A percentile compares a stretch with the other conserved stretches of the same genome.
These are phyloP conservation scores for Sarocladium strictum DNA, from an alignment of 2,329 filamentous ascomycete genomes.

Conservation along the genomic window DNA sequence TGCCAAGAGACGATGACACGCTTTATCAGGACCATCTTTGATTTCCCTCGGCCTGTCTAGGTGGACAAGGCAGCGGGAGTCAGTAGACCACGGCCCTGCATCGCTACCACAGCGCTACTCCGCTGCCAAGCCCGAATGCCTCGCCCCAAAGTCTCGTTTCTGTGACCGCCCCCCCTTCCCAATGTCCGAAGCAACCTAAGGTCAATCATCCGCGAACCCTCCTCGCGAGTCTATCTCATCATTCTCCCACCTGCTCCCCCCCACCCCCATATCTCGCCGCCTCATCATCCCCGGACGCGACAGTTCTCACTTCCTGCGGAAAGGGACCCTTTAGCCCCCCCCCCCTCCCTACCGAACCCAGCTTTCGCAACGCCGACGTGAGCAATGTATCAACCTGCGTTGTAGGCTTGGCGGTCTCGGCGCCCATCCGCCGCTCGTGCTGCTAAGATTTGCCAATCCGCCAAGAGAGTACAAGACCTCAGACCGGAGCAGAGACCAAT, in stretches of 20 bases:
- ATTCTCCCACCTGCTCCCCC: not conserved
- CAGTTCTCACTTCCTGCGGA: not conserved
- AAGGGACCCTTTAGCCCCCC: not conserved
- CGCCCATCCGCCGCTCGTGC: constrained; percentile 17
- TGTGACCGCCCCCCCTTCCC: not conserved
- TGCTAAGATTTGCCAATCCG: constrained; percentile 26
- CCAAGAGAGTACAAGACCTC: constrained; percentile 19
- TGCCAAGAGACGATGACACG: not conserved
- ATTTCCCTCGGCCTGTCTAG: too few species aligned
- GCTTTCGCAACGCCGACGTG: constrained; percentile 16
- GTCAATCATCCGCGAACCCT: not conserved
- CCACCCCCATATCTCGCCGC: not conserved
- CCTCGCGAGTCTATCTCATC: not conserved
- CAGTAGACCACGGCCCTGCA: not conserved
- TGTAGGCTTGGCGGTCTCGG: constrained; percentile 24
- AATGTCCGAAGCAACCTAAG: not conserved
- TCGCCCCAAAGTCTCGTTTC: constrained; percentile 7
- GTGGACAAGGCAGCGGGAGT: not conserved
- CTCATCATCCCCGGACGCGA: not conserved
- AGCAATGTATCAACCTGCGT: constrained; percentile 20
- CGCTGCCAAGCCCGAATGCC: constrained; percentile 1
- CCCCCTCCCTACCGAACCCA: too few species aligned
- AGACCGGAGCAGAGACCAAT: constrained; percentile 12
- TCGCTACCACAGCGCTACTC: not conserved
- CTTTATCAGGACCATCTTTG: not conserved